These are phyloP conservation scores for Anthracocystis walkeri DNA, from an alignment of 1,284 basidiomycete species.

Conservation along the genomic window DNA sequence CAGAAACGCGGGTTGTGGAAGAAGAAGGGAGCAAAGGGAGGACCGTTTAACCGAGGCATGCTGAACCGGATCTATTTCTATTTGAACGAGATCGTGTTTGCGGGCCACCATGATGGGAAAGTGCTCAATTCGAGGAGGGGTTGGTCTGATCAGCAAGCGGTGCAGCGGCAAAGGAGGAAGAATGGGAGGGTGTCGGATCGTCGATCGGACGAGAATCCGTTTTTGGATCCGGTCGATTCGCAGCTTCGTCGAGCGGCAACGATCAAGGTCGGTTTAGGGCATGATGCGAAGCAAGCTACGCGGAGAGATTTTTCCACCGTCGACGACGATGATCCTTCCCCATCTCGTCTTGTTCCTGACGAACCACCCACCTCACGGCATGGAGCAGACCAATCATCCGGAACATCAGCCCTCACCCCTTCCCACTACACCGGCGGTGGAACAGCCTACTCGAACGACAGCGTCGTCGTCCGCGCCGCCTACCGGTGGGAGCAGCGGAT, in stretches of 20 bases:
- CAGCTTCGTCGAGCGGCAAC: slow-evolving; percentile 30
- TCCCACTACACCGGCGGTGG: slow-evolving; percentile 76
- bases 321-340: slow-evolving; percentile 69
- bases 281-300: slow-evolving; percentile 76
- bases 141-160: slow-evolving; percentile 16
- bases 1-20: slow-evolving; percentile 76
- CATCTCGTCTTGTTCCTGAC: neutral
- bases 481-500: slow-evolving; percentile 54
- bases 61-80: slow-evolving; percentile 81
- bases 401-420: slow-evolving; percentile 71
- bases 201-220: slow-evolving; percentile 7
- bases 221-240: slow-evolving; percentile 43
- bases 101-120: slow-evolving; percentile 27
- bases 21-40: slow-evolving; percentile 71
- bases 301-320: slow-evolving; percentile 75
- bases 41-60: slow-evolving; percentile 77
- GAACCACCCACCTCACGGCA: neutral
- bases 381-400: slow-evolving; percentile 73
- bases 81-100: slow-evolving; percentile 79
- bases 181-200: slow-evolving; percentile 8
- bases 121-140: slow-evolving; percentile 17
- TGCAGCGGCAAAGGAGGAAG: neutral
- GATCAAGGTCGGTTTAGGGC: slow-evolving; percentile 72
- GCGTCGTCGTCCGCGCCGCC: slow-evolving; percentile 56
- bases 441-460: slow-evolving; percentile 78